phyloP scores from a whole-genome alignment of 495 filamentous ascomycete genomes.

The Trichoderma orchidacearum region DNA sequence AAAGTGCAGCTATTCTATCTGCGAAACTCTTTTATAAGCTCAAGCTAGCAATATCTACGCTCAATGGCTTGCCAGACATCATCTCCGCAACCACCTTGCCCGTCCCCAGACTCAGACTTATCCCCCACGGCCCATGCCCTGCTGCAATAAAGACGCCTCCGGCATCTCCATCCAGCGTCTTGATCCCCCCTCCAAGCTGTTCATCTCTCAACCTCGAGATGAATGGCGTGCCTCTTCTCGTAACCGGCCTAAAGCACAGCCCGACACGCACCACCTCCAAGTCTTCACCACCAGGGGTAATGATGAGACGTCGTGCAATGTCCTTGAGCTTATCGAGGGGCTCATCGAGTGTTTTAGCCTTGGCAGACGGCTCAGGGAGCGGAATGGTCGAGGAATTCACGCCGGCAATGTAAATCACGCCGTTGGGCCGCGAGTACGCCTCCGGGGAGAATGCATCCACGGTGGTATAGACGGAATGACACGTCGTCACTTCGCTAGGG shows the following conservation, averaged over 20 bases:
- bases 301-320: conserved; percentile 44
- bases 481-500: conserved; percentile 28
- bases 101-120: conserved; percentile 48
- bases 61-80: conserved; percentile 34
- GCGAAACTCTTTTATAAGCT: neutral
- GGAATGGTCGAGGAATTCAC: conserved; percentile 46
- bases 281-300: conserved; percentile 26
- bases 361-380: conserved; percentile 40
- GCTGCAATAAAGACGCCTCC: conserved; percentile 59
- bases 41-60: conserved; percentile 36
- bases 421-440: conserved; percentile 51
- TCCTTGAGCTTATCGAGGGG: conserved; percentile 38
- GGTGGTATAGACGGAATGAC: conserved; percentile 61
- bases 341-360: conserved; percentile 24
- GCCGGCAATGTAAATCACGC: conserved; percentile 62
- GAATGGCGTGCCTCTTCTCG: conserved; percentile 46
- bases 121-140: conserved; percentile 67
- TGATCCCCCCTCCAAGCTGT: conserved; percentile 31
- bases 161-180: conserved; percentile 24
- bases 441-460: conserved; percentile 54
- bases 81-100: conserved; percentile 52
- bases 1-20: neutral
- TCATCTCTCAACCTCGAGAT: conserved; percentile 39
- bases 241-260: conserved; percentile 62
- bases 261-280: conserved; percentile 50